Conservation (phyloP, 306 rosid species). For the Dicorynia guianensis region DNA sequence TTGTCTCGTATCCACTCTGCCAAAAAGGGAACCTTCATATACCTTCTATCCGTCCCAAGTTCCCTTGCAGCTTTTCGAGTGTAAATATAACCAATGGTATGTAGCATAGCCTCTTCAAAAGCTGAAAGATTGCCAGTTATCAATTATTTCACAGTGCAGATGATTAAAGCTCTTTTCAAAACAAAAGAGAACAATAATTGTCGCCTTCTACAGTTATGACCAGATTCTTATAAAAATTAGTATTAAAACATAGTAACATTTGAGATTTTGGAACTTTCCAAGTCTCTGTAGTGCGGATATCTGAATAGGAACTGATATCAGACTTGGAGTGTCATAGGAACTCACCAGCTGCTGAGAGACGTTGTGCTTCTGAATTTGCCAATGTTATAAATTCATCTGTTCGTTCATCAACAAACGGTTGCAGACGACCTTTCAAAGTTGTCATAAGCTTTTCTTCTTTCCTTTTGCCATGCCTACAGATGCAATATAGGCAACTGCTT, state of each 20-base stretch:
- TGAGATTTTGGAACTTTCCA: conserved; percentile 29
- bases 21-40: conserved; percentile 88
- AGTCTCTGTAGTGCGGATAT: neutral
- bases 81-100: conserved; percentile 95
- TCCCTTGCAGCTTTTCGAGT: conserved; percentile 83
- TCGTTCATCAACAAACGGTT: conserved; percentile 73
- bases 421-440: conserved; percentile 68
- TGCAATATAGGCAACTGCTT: conserved; percentile 29
- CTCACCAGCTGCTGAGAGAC: conserved; percentile 82
- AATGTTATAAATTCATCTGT: conserved; percentile 70
- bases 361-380: conserved; percentile 78
- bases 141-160: neutral
- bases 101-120: conserved; percentile 98
- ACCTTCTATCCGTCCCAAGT: conserved; percentile 79
- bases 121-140: conserved; percentile 53
- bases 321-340: conserved; percentile 21
- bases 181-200: neutral
- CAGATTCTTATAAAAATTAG: neutral
- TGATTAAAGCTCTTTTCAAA: neutral
- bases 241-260: neutral
- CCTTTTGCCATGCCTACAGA: conserved; percentile 73
- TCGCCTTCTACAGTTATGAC: neutral
- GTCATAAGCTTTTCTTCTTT: conserved; percentile 71
- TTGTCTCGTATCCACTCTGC: conserved; percentile 98
- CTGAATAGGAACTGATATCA: neutral